Evolutionary conservation across 352 stramenopile genomes (phyloP).

Genomic region (Pythium sp.): DNA sequence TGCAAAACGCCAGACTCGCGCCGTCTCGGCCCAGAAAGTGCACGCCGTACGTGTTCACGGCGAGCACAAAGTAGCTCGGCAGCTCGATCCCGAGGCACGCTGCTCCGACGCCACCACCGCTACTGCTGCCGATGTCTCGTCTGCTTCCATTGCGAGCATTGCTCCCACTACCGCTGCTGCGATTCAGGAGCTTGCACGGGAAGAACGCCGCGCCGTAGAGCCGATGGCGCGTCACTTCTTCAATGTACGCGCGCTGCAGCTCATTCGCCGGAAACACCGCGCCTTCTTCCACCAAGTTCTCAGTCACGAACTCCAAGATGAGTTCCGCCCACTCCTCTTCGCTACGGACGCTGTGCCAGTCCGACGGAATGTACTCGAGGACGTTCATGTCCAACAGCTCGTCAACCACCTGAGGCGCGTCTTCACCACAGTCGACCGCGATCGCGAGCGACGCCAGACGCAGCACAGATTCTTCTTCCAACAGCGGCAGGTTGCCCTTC

Average conservation of each 20-base stretch:
- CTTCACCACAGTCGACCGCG: constrained; percentile 72
- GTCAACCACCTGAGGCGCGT: constrained; percentile 46
- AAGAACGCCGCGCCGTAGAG: constrained; percentile 91
- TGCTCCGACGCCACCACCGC: constrained; percentile 15
- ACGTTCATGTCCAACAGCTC: constrained; percentile 71
- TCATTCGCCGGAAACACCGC: constrained; percentile 36
- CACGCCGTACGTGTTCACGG: constrained; percentile 89
- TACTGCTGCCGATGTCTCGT: constrained; percentile 18
- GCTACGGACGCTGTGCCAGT: constrained; percentile 65
- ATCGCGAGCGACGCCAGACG: constrained; percentile 78
- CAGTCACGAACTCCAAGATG: constrained; percentile 56
- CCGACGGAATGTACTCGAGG: constrained; percentile 81
- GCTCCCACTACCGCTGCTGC: constrained; percentile 9
- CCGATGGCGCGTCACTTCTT: constrained; percentile 75
- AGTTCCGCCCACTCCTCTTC: constrained; percentile 82
- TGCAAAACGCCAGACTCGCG: constrained; percentile 59
- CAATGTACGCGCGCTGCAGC: constrained; percentile 83
- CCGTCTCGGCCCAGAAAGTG: constrained; percentile 83
- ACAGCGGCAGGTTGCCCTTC: constrained; percentile 78
- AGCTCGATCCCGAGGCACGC: constrained; percentile 53
- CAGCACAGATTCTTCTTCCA: constrained; percentile 74
- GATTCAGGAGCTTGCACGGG: constrained; percentile 61
- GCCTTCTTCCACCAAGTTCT: constrained; percentile 49
- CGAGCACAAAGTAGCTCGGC: constrained; percentile 85
- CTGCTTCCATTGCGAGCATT: constrained; percentile 22